Evolutionary conservation across 306 rosid species (phyloP).

Genomic region (Castanopsis chinensis): DNA sequence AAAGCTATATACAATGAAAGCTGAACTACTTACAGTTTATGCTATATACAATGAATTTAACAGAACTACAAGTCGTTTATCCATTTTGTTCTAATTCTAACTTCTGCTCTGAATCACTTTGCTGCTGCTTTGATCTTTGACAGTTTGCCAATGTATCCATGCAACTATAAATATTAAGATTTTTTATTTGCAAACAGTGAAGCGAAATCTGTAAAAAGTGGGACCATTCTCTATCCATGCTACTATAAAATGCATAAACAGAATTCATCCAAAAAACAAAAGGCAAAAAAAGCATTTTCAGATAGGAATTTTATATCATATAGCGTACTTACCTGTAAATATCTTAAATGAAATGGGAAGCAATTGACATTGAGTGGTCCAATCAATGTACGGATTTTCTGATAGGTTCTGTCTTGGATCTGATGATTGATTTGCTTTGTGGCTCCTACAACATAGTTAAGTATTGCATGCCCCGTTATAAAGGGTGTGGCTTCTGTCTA

Average conservation of each 20-base stretch:
- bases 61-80: too few relatives aligned
- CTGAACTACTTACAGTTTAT: too few relatives aligned
- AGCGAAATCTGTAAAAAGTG: background rate
- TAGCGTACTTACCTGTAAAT: background rate
- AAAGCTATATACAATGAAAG: too few relatives aligned
- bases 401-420: constrained; percentile 56
- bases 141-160: background rate
- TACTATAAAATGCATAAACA: background rate
- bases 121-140: too few relatives aligned
- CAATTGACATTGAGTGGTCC: constrained; percentile 26
- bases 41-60: too few relatives aligned
- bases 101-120: too few relatives aligned
- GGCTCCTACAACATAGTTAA: constrained; percentile 51
- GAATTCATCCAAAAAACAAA: too few relatives aligned
- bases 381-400: constrained; percentile 66
- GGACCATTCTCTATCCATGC: background rate
- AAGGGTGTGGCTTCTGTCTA: too few relatives aligned
- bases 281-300: background rate
- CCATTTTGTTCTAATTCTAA: too few relatives aligned
- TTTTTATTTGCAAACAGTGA: background rate
- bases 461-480: background rate
- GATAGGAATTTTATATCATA: background rate
- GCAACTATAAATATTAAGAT: background rate
- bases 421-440: constrained; percentile 86
- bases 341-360: too few relatives aligned